These are phyloP conservation scores for Plantago elongata DNA, from an alignment of 257 asterid species.

Conservation along the genomic window DNA sequence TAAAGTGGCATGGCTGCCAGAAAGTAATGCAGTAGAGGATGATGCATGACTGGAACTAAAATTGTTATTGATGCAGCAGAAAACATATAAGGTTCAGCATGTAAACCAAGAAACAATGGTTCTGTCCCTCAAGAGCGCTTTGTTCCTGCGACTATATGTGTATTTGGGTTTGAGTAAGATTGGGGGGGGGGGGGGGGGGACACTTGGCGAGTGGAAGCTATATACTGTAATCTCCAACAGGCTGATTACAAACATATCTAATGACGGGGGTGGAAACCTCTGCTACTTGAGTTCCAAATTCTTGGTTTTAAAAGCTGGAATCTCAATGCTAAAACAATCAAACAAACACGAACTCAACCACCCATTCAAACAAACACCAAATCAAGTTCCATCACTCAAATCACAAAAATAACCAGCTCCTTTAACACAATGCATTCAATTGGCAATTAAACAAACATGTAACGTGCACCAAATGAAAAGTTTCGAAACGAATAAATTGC, in stretches of 20 bases:
- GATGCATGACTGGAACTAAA: constrained; percentile 24
- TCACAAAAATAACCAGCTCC: neutral
- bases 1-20: constrained; percentile 49
- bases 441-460: constrained; percentile 18
- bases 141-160: constrained; percentile 25
- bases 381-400: neutral
- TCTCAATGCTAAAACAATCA: constrained; percentile 41
- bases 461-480: constrained; percentile 9
- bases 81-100: constrained; percentile 37
- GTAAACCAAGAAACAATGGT: constrained; percentile 26
- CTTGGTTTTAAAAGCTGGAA: constrained; percentile 49
- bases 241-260: constrained; percentile 34
- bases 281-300: constrained; percentile 37
- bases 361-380: neutral
- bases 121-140: constrained; percentile 41
- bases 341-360: neutral
- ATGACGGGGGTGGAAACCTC: constrained; percentile 30
- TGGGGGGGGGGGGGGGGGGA: too few relatives aligned
- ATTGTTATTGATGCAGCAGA: constrained; percentile 34
- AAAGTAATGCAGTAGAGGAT: constrained; percentile 26
- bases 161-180: constrained; percentile 31
- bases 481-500: too few relatives aligned
- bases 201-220: constrained; percentile 35
- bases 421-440: neutral
- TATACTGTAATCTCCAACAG: constrained; percentile 45